A percentile compares a stretch with the other conserved stretches of the same genome.
Evolutionary conservation across 768 basidiomycete genomes (phyloP).

Genomic region (Tricholoma hemisulphureum): DNA sequence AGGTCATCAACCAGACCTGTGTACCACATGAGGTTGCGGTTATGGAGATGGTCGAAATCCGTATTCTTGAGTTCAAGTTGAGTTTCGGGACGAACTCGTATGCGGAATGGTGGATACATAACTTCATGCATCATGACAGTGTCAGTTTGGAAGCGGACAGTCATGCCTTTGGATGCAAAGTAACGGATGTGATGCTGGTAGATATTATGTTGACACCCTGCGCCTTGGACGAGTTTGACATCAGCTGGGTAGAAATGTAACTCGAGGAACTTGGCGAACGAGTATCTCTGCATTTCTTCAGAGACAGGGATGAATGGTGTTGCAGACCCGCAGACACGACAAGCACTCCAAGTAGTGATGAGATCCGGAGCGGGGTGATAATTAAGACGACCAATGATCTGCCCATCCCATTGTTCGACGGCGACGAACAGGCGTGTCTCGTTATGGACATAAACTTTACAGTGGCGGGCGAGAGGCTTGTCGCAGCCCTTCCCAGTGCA

Average conservation of each 20-base stretch:
- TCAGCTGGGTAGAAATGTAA: conserved; percentile 93
- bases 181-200: conserved; percentile 91
- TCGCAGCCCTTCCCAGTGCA: conserved; percentile 86
- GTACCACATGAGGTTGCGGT: conserved; percentile 74
- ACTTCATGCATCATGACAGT: conserved; percentile 81
- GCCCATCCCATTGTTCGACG: conserved; percentile 85
- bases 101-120: conserved; percentile 83
- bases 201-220: conserved; percentile 91
- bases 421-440: conserved; percentile 79
- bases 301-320: conserved; percentile 89
- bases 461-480: conserved; percentile 78
- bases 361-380: conserved; percentile 63
- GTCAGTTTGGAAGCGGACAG: conserved; percentile 86
- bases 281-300: conserved; percentile 90
- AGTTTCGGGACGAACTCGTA: conserved; percentile 82
- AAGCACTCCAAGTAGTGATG: conserved; percentile 90
- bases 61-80: conserved; percentile 88
- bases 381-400: conserved; percentile 58
- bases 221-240: conserved; percentile 80
- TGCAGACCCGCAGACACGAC: conserved; percentile 71
- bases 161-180: conserved; percentile 81
- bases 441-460: conserved; percentile 89
- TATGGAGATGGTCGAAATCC: conserved; percentile 79
- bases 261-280: conserved; percentile 95
- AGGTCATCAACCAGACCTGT: conserved; percentile 72